These are phyloP conservation scores for Aegilops speltoides DNA, from an alignment of 176 grass and related monocot genomes.

Conservation along the genomic window DNA sequence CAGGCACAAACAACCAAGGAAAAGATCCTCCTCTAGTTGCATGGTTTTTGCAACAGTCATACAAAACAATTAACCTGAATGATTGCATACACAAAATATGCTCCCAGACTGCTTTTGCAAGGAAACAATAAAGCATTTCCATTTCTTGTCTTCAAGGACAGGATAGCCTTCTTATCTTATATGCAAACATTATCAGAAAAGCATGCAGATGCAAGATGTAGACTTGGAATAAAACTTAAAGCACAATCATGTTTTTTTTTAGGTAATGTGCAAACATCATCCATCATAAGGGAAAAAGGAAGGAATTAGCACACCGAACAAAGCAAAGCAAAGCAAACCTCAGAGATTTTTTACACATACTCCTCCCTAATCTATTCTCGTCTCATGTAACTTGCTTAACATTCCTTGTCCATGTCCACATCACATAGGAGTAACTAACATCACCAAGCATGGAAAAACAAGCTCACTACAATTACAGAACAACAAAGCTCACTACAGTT, in stretches of 20 bases:
- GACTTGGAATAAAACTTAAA: too few species aligned
- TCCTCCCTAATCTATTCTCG: constrained; percentile 45
- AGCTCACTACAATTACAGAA: constrained; percentile 31
- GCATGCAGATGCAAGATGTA: neutral
- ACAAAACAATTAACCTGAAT: neutral
- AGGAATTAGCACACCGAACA: neutral
- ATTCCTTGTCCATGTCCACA: constrained; percentile 53
- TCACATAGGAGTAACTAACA: constrained; percentile 50
- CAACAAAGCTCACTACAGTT: constrained; percentile 31
- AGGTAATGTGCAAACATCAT: neutral
- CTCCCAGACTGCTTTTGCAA: neutral
- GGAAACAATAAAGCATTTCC: neutral
- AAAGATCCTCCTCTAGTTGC: neutral
- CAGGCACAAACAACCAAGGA: neutral
- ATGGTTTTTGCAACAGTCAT: neutral
- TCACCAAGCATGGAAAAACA: constrained; percentile 34
- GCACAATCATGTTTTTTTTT: neutral
- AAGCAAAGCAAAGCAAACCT: constrained; percentile 16
- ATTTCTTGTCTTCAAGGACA: neutral
- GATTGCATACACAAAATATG: neutral
- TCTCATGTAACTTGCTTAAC: constrained; percentile 32
- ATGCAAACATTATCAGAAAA: neutral
- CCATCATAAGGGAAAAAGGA: constrained; percentile 5
- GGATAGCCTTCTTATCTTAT: neutral
- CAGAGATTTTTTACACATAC: constrained; percentile 35